Conservation (phyloP, 2,329 filamentous ascomycete genomes). For the Fusarium piperis region DNA sequence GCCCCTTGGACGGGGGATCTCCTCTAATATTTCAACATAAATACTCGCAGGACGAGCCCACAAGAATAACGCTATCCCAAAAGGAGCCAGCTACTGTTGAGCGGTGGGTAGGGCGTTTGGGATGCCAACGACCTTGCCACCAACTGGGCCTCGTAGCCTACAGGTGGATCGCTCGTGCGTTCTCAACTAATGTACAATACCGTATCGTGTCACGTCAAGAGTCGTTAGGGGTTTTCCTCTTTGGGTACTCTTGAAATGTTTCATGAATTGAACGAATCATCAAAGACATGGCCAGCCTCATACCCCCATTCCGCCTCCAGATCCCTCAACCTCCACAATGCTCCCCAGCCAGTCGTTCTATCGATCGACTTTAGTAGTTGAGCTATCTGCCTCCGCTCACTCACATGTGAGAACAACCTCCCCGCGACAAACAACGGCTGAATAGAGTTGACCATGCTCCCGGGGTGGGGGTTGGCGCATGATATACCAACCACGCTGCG, state of each 20-base stretch:
- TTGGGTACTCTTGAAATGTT: neutral
- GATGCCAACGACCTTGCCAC: neutral
- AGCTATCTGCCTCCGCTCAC: constrained; percentile 47
- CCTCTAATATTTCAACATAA: neutral
- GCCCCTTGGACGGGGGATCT: neutral
- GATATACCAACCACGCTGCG: constrained; percentile 62
- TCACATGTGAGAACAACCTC: constrained; percentile 56
- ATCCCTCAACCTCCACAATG: constrained; percentile 59
- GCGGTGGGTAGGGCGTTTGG: neutral
- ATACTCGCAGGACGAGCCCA: neutral
- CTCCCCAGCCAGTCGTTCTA: constrained; percentile 59
- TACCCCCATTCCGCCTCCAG: constrained; percentile 52
- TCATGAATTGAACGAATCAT: neutral
- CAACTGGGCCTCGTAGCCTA: neutral
- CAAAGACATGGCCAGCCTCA: constrained; percentile 32
- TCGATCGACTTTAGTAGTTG: constrained; percentile 57
- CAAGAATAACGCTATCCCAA: neutral
- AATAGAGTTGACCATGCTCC: constrained; percentile 62
- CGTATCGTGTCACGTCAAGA: neutral
- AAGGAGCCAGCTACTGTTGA: neutral
- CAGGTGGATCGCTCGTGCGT: neutral
- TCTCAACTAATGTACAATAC: neutral
- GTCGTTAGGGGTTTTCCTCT: neutral
- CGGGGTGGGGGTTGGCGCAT: constrained; percentile 58
- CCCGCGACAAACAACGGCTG: constrained; percentile 63